Base-by-base conservation (phyloP, 495 filamentous ascomycete species). In the Penicillium antarcticum region DNA sequence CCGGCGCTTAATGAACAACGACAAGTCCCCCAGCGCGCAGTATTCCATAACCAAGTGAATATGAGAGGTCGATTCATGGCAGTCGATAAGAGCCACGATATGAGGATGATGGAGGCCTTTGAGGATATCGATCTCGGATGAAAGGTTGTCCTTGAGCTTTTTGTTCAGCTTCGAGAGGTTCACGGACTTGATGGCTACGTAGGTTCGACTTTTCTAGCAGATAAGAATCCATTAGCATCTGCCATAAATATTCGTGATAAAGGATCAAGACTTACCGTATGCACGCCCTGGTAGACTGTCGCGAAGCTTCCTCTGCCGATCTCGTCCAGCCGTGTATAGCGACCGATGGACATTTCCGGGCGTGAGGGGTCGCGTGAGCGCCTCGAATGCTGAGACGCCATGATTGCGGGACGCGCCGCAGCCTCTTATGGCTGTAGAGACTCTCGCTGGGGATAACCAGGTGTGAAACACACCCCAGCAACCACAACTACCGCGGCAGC, bases 41-140 rank as follows among this genome's bases (percentile, higher is more conserved):
- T 92, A 97, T 67, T 98, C 95, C 95, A 97, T 98, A 41, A 97
- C 87, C 16, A 98, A 79, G 71, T 98, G 91, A 67, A 97, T 96
- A 51, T 96, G 89, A 16, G 85, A 84, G 5, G 80, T 71, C 4
- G 88, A 85, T 65, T 97, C 92, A 67, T 88, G 79, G 73, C 91
- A 96, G 65, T 95, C 89, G 71, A 94, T 91, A 42, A 98, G 82
- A 45, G 91, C 88, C 57, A 97, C 95, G 58, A 98, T 97, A 64
- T 98, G 94, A 21, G 94, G 94, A 69, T 97, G 95, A 41, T 92
- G 87, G 14, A 97, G 78, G 58, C 82, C 86, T 69, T 91, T 91
- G 56, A 98, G 82, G 48, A 97, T 97, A 53, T 91, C 76, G 64
- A 98, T 97, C 74, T 98, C 94, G 60, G 87, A 86, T 54, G 90